phyloP scores from a whole-genome alignment of 495 filamentous ascomycete species.

The Cercophora sp. region DNA sequence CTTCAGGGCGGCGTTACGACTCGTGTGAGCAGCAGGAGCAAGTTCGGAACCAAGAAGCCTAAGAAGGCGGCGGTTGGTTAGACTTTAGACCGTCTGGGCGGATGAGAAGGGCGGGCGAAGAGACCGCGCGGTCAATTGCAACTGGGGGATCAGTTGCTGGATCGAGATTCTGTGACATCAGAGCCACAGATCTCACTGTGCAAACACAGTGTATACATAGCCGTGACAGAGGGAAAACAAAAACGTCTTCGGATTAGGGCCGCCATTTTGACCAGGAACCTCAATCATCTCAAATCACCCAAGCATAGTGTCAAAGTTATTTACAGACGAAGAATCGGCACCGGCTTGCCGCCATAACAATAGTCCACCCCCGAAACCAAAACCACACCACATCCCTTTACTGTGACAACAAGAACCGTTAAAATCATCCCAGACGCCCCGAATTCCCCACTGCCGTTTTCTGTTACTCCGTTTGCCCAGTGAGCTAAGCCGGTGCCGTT shows the following conservation, averaged over 20 bases:
- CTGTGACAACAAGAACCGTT: background rate
- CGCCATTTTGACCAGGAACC: no score
- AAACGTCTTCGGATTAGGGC: background rate
- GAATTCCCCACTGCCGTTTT: slow-evolving; percentile 17
- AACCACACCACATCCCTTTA: background rate
- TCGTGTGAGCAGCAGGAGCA: slow-evolving; percentile 77
- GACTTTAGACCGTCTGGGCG: background rate
- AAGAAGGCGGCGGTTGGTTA: slow-evolving; percentile 60
- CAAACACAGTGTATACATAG: no score
- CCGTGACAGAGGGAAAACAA: slow-evolving; percentile 2
- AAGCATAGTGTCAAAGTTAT: no score
- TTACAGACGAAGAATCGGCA: slow-evolving; percentile 32
- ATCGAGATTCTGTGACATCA: no score
- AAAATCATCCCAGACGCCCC: slow-evolving; percentile 1
- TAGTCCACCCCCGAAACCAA: background rate
- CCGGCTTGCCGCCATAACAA: slow-evolving; percentile 22
- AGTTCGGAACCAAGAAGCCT: slow-evolving; percentile 98
- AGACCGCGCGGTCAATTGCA: no score
- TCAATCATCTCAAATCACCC: no score
- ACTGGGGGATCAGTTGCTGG: no score
- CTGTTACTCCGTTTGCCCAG: slow-evolving; percentile 18
- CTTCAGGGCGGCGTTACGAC: slow-evolving; percentile 83
- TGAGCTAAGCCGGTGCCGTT: slow-evolving; percentile 13
- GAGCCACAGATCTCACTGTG: no score
- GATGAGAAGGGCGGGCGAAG: no score